These are phyloP conservation scores for Botryotinia globosa DNA, from an alignment of 2,329 filamentous ascomycete species.

Conservation along the genomic window DNA sequence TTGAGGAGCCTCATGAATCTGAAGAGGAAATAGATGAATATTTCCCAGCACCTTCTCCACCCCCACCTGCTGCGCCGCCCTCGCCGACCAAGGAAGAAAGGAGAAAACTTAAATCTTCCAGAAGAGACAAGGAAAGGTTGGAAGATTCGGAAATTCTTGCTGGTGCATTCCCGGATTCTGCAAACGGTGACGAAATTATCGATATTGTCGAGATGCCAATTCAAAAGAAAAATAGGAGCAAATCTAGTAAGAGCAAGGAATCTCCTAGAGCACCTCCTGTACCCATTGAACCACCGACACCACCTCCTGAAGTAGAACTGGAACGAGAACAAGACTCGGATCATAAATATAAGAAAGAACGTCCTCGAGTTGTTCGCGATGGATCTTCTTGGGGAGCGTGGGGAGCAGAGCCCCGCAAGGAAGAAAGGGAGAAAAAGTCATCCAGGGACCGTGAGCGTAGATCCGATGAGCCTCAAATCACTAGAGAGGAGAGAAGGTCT, in stretches of 20 bases:
- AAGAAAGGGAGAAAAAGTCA: slow-evolving; percentile 41
- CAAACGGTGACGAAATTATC: slow-evolving; percentile 14
- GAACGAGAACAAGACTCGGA: slow-evolving; percentile 48
- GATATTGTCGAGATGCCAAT: slow-evolving; percentile 51
- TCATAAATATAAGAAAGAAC: slow-evolving; percentile 68
- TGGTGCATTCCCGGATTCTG: slow-evolving; percentile 4
- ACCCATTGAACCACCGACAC: slow-evolving; percentile 41
- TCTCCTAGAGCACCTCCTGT: slow-evolving; percentile 37
- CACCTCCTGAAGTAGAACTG: slow-evolving; percentile 37
- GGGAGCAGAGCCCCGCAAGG: slow-evolving; percentile 52
- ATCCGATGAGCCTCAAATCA: slow-evolving; percentile 18
- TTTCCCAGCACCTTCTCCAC: slow-evolving; percentile 36
- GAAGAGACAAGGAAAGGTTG: slow-evolving; percentile 9
- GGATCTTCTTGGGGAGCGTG: slow-evolving; percentile 73
- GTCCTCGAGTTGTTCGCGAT: slow-evolving; percentile 69
- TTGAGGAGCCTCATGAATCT: slow-evolving; percentile 21
- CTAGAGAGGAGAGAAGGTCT: slow-evolving; percentile 39
- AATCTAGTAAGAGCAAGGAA: slow-evolving; percentile 39
- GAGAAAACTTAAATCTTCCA: slow-evolving; percentile 8
- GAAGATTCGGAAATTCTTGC: slow-evolving; percentile 7
- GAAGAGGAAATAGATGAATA: slow-evolving; percentile 18
- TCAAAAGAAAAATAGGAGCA: slow-evolving; percentile 44
- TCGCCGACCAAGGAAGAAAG: slow-evolving; percentile 23
- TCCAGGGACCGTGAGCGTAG: slow-evolving; percentile 36
- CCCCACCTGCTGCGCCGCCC: slow-evolving; percentile 31